Base-by-base conservation (phyloP, 257 asterid genomes). In the Coffea canephora region DNA sequence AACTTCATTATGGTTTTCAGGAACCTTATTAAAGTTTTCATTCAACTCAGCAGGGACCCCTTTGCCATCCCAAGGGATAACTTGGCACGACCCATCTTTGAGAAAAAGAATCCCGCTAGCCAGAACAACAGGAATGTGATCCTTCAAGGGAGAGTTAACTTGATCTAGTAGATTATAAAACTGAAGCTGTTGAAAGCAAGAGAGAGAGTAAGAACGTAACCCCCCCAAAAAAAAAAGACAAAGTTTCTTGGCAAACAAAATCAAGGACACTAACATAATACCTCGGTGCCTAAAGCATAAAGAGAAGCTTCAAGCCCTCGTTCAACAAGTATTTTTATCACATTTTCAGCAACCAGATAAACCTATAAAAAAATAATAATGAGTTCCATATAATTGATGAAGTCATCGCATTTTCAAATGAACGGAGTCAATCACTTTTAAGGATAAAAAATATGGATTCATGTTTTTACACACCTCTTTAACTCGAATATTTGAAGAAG, bases 211-310 rank as follows among this genome's bases (percentile, higher is more conserved):
- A 77, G 78, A 81, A 73, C 76, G 31, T 8, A 65, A 39, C 10
- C 34, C 34, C 31, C 34, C 34, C 62, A 75, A 73, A 77, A 75
- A 48, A 48, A 48, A 1, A 48, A 55, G 8, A 55, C 0, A 55
- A 19, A 18, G 21, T 10, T 69, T 55, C 25, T 69, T 71, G 50
- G 71, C 67, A 46, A 54, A 76, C 71, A 69, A 71, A 82, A 8
- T 57, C 46, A 16, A 70, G 43, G 52, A 76, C 54, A 79, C 65
- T 49, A 15, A 77, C 71, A 85, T 52, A 36, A 77, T 90, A 94
- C 99, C 96, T 96, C 99, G 59, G 99, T 91, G 85, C 98, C 98
- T 84, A 96, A 88, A 85, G 92, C 85, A 88, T 91, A 89, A 80
- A 95, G 96, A 77, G 94, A 91, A 85, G 91, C 89, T 83, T 92